Evolutionary conservation across 148 eudicot species (phyloP), one percentile per base, ranked within the genome.

Genomic region (Mesembryanthemum crystallinum): DNA sequence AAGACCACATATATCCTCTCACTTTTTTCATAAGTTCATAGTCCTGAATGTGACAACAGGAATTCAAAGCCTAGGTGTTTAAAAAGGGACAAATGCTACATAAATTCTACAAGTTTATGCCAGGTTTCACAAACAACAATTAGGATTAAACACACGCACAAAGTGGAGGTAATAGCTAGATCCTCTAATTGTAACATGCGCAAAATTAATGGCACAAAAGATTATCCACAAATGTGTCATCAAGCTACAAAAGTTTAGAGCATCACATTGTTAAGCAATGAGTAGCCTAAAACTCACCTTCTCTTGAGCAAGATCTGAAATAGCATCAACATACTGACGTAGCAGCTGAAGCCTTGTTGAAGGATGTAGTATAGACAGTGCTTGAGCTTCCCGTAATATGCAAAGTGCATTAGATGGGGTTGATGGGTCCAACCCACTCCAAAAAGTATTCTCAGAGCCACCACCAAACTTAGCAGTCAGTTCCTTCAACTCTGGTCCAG

Each of bases 341-440:
- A 86, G 72, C 73, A 80, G 66, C 60, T 77, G 82, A 77, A 86
- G 80, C 74, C 89, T 84, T n/a, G 66, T 75, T 73, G 85, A 84
- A 73, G 87, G 85, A 80, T 82, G 82, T 67, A 76, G 42, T 64
- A 61, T 47, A 55, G 80, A 77, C 42, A 69, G 47, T 49, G 74
- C 78, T 57, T 75, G 85, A 52, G 71, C 80, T 74, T 82, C 82
- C 71, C 76, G 42, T 11, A 68, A 54, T 29, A 79, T 52, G 74
- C 28, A 62, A n/a, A 78, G 74, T 64, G 82, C 42, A 67, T 59
- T 63, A 39, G 76, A 80, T 63, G 76, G 30, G 61, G 78, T 65
- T 67, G 62, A 78, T 49, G 42, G 27, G 43, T 71, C 78, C 43
- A 29, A 57, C 58, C 23, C 76, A 21, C 69, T 20, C 51, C 70